Base-by-base conservation (phyloP, 129 eudicot genomes). In the Glebionis coronaria region DNA sequence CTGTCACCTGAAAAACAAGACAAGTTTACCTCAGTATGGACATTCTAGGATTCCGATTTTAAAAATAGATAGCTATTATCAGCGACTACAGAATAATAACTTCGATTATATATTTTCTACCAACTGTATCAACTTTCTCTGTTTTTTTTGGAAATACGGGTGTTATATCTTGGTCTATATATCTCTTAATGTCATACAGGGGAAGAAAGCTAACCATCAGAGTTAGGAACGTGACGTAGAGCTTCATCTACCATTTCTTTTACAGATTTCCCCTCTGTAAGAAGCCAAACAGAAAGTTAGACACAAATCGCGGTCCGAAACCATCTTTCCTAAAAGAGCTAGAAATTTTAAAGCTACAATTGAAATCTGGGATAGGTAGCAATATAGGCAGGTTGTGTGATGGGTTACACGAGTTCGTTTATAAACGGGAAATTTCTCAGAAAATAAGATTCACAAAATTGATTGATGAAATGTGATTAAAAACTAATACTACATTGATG, bases 241-340 rank as follows among this genome's bases (percentile, higher is more conserved):
- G 99, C 97, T 85, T 89, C 99, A 73, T 86, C 82, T 25, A 94
- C 93, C 99, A 94, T 94, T 81, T 94, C 73, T 79, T 94, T 76
- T 67, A 94, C 99, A 27, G 97, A 85, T 77, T 94, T 94, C 25
- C 99, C 99, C 82, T 94, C 99, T 94, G 87, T 53, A 66, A 44
- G 71, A 76, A 50, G 53, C 51, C 75, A 69, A 56, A 11, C 68
- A 13, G 1, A 72, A 29, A 1, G 44, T 35, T 12, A 66, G 62
- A 50, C 31, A 15, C 18, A 12, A 47, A 31, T 28, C 38, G 3
- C 18, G 27, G 29, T 21, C 1, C 4, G 63, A 57, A 21, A 27
- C 29, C 63, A 57, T 10, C 12, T 57, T 27, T 27, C 7, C 63
- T 35, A 35, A 27, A 23, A 57, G 0, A 47, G 9, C 14, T 1